Percentiles rank a stretch among this genome's conserved stretches.
Conservation (phyloP, 73 alveolate genomes). For the Tetrahymena elliotti region DNA sequence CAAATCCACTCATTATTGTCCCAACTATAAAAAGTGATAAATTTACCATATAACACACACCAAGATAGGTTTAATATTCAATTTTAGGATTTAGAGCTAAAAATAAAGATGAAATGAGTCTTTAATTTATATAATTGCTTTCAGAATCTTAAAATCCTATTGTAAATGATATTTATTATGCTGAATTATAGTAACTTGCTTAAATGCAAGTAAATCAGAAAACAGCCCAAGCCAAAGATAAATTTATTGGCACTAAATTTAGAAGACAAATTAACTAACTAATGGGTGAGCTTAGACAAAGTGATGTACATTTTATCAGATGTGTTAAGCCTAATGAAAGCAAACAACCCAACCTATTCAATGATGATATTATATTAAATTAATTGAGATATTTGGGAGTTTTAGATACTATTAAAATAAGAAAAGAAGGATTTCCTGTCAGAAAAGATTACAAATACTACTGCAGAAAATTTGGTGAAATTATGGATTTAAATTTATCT, state of each 20-base stretch:
- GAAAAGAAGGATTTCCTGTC: conserved; percentile 88
- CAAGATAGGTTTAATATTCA: conserved; percentile 78
- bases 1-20: conserved; percentile 3
- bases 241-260: conserved; percentile 74
- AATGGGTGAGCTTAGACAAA: conserved; percentile 67
- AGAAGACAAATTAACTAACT: conserved; percentile 79
- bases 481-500: conserved; percentile 10
- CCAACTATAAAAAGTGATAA: conserved; percentile 29
- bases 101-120: conserved; percentile 82
- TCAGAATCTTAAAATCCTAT: conserved; percentile 20
- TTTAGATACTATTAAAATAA: conserved; percentile 82
- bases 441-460: conserved; percentile 74
- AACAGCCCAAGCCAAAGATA: conserved; percentile 21
- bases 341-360: conserved; percentile 51
- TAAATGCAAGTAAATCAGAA: not conserved
- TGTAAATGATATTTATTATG: conserved; percentile 51
- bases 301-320: conserved; percentile 90
- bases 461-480: conserved; percentile 78
- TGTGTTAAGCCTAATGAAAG: conserved; percentile 91
- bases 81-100: conserved; percentile 74
- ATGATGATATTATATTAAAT: conserved; percentile 68
- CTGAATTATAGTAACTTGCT: conserved; percentile 46
- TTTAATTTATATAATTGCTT: not conserved
- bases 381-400: conserved; percentile 95
- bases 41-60: conserved; percentile 71